Evolutionary conservation across 441 rosid species (phyloP).

Genomic region (Pelargonium exstipulatum): DNA sequence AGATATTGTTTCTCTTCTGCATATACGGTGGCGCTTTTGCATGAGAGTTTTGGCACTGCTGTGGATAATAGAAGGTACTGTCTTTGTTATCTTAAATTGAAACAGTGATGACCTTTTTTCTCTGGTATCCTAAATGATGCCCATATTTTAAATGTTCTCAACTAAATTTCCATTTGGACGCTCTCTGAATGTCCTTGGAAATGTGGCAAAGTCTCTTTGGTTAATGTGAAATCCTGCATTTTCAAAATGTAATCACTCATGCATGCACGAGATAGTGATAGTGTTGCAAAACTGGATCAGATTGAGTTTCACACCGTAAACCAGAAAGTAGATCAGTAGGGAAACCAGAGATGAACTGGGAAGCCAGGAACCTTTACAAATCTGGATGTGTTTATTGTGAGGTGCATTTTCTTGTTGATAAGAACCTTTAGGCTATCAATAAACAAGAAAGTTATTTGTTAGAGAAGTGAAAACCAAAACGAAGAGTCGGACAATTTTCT

Average conservation of each 20-base stretch:
- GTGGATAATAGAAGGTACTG: slow-evolving; percentile 41
- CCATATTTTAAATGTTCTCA: background rate
- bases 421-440: background rate
- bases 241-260: background rate
- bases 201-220: background rate
- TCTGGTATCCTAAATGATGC: background rate
- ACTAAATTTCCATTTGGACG: background rate
- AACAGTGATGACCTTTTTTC: background rate
- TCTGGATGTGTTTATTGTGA: background rate
- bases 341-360: background rate
- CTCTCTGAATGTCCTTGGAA: background rate
- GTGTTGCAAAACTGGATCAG: background rate
- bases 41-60: slow-evolving; percentile 49
- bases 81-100: background rate
- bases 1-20: slow-evolving; percentile 66
- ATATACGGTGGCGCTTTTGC: slow-evolving; percentile 48
- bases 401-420: background rate
- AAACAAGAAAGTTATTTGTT: too few species aligned
- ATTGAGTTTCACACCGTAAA: background rate
- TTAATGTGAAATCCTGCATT: background rate
- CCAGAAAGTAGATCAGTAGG: background rate
- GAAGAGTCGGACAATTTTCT: too few species aligned
- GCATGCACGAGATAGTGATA: background rate
- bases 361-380: background rate
- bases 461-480: too few species aligned